Percentiles rank a stretch among this genome's conserved stretches.
Conservation (phyloP, 2,329 filamentous ascomycete species). For the Fusarium concolor region DNA sequence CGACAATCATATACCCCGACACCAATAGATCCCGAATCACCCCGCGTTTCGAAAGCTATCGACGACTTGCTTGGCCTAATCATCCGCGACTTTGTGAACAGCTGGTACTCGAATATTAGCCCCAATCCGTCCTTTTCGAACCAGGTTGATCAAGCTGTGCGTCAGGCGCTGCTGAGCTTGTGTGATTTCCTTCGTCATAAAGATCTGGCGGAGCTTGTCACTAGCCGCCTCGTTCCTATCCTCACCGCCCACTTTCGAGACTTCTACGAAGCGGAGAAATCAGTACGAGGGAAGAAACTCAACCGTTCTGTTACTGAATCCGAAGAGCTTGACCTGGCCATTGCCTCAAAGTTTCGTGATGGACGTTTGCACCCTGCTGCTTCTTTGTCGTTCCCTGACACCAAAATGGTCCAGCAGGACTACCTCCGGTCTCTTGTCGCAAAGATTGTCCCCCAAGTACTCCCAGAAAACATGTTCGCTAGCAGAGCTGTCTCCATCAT, state of each 20-base stretch:
- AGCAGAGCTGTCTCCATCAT: constrained; percentile 85
- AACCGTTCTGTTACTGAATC: constrained; percentile 94
- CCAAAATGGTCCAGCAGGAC: constrained; percentile 86
- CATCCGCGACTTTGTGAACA: constrained; percentile 83
- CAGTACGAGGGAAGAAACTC: constrained; percentile 86
- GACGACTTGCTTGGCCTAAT: constrained; percentile 83
- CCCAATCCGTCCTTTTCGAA: constrained; percentile 82
- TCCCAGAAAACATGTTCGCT: constrained; percentile 78
- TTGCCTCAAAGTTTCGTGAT: constrained; percentile 92
- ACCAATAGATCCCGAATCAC: constrained; percentile 80
- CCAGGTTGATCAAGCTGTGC: constrained; percentile 85
- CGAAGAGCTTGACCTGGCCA: constrained; percentile 93
- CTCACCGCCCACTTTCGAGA: constrained; percentile 89
- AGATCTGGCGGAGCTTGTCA: constrained; percentile 86
- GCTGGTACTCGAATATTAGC: constrained; percentile 92
- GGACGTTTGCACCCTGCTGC: constrained; percentile 90
- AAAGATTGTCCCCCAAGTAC: constrained; percentile 77
- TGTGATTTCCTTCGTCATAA: constrained; percentile 77
- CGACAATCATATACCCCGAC: constrained; percentile 74
- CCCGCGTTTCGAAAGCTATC: constrained; percentile 81
- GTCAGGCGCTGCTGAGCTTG: constrained; percentile 77
- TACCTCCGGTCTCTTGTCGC: constrained; percentile 83
- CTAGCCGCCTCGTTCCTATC: constrained; percentile 86
- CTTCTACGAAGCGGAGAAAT: constrained; percentile 89
- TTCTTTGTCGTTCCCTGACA: constrained; percentile 84